Evolutionary conservation across 1,284 basidiomycete genomes (phyloP).

Genomic region (Sporisorium reilianum): DNA sequence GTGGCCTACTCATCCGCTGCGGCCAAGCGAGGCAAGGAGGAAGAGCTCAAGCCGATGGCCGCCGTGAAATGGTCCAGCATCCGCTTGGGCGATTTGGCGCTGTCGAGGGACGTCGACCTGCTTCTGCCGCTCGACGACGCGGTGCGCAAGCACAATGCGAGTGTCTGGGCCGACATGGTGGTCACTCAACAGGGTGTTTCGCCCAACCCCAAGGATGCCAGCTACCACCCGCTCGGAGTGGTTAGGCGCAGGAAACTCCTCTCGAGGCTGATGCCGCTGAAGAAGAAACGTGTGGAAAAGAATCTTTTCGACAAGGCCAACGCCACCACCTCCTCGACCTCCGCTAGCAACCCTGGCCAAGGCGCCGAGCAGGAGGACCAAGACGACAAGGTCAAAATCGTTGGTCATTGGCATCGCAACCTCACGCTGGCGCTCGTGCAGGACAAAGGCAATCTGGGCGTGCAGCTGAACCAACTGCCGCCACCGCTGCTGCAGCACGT

Average conservation of each 20-base stretch:
- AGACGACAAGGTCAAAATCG: constrained; percentile 70
- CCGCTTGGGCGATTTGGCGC: constrained; percentile 30
- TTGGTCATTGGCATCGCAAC: constrained; percentile 91
- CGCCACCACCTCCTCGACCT: constrained; percentile 5
- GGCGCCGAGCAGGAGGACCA: constrained; percentile 70
- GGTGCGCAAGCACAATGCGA: constrained; percentile 42
- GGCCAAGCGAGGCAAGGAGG: background rate
- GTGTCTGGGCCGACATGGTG: constrained; percentile 83
- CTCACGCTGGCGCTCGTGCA: constrained; percentile 83
- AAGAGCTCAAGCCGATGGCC: constrained; percentile 29
- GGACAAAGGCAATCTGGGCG: constrained; percentile 72
- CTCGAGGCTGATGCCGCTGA: constrained; percentile 82
- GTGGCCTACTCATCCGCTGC: background rate
- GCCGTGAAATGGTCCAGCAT: constrained; percentile 51
- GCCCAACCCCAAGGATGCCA: constrained; percentile 75
- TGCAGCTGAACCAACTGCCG: constrained; percentile 77
- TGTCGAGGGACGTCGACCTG: constrained; percentile 43
- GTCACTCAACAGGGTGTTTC: constrained; percentile 78
- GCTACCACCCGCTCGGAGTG: constrained; percentile 73
- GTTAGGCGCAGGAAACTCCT: constrained; percentile 84
- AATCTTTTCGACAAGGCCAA: constrained; percentile 75
- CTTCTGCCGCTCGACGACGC: constrained; percentile 29
- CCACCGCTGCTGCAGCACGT: constrained; percentile 73
- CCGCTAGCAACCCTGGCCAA: background rate
- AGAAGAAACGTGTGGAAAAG: constrained; percentile 83